Conservation (phyloP, 768 basidiomycete species). For the Zangia roseola region DNA sequence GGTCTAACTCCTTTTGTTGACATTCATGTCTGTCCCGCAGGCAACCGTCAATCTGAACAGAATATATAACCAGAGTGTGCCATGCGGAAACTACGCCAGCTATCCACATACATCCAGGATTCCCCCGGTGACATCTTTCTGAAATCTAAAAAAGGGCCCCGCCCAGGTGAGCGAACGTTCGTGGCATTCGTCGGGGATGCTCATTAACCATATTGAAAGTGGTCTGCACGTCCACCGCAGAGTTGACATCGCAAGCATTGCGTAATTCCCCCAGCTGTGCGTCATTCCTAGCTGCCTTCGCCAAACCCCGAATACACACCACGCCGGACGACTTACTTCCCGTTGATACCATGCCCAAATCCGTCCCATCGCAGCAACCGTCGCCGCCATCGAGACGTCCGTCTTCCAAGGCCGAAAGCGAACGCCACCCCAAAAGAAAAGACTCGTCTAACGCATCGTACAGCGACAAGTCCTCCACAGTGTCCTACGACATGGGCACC, state of each 20-base stretch:
- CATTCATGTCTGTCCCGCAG: not conserved
- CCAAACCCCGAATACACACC: no score
- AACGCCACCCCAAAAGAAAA: not conserved
- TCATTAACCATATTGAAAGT: conserved; percentile 6
- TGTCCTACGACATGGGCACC: not conserved
- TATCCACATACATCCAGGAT: not conserved
- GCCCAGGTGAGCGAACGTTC: conserved; percentile 4
- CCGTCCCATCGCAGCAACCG: no score
- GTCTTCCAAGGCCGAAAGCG: not conserved
- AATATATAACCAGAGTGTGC: not conserved
- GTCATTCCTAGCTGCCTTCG: not conserved
- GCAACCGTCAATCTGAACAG: not conserved
- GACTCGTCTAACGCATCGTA: not conserved
- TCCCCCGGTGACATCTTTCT: not conserved
- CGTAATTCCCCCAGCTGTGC: not conserved
- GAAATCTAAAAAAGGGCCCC: not conserved
- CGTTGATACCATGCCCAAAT: no score
- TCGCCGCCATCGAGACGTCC: not conserved
- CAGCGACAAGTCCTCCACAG: not conserved
- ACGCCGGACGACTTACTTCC: no score
- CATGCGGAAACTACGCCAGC: not conserved
- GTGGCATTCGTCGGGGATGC: not conserved
- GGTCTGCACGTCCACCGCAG: not conserved
- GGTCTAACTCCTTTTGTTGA: not conserved
- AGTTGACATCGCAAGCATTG: not conserved